phyloP scores from a whole-genome alignment of 495 filamentous ascomycete genomes.

The Aspergillus coremiiformis region DNA sequence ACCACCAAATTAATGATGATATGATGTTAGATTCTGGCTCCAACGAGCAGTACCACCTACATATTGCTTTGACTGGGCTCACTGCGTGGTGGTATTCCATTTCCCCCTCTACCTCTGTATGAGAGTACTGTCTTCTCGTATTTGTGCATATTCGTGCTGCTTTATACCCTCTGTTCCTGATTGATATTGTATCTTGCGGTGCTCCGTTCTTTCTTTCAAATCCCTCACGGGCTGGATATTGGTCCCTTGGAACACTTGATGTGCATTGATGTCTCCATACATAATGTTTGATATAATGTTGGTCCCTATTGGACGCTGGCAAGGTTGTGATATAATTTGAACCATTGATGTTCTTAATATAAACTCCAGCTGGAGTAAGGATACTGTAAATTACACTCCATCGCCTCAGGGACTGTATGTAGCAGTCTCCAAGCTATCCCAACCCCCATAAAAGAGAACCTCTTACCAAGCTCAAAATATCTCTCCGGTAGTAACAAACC shows the following conservation, averaged over 20 bases:
- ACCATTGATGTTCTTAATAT: background rate
- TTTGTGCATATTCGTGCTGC: slow-evolving; percentile 1
- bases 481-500: no score
- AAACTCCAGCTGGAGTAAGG: background rate
- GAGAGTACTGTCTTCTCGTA: background rate
- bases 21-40: slow-evolving; percentile 29
- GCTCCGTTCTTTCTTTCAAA: background rate
- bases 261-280: slow-evolving; percentile 1
- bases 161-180: slow-evolving; percentile 8
- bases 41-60: background rate
- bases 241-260: background rate
- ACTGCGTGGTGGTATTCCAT: background rate
- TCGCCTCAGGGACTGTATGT: no score
- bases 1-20: slow-evolving; percentile 87
- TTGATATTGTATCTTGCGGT: background rate
- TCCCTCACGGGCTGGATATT: background rate
- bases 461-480: no score
- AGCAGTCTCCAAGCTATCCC: no score
- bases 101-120: background rate
- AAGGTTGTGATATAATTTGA: background rate
- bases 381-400: no score
- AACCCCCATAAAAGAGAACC: no score
- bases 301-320: background rate
- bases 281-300: slow-evolving; percentile 5
- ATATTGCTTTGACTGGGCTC: slow-evolving; percentile 1